A percentile compares a stretch with the other conserved stretches of the same genome.
Conservation (phyloP, 768 basidiomycete genomes). For the Rhodosporidiobolus sp. region DNA sequence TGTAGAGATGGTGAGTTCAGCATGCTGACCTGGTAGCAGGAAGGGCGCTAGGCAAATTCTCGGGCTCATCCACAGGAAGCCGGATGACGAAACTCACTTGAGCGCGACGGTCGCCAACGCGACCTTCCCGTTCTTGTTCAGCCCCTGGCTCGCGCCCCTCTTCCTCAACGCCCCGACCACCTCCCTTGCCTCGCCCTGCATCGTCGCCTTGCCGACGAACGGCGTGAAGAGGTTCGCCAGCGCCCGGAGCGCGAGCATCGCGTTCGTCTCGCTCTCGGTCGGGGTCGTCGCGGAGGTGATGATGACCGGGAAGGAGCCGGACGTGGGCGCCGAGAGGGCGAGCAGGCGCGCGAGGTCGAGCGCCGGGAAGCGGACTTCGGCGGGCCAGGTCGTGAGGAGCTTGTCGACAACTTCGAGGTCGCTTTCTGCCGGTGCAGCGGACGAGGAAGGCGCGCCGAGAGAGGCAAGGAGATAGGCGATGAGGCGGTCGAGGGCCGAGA, state of each 20-base stretch:
- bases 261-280: conserved; percentile 70
- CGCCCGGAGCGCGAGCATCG: conserved; percentile 71
- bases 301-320: conserved; percentile 56
- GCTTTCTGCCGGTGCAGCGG: conserved; percentile 6
- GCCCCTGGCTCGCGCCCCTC: conserved; percentile 56
- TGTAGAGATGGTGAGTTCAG: neutral
- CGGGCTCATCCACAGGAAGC: too few species aligned
- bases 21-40: too few species aligned
- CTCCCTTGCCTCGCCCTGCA: conserved; percentile 40
- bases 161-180: conserved; percentile 55
- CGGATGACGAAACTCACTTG: conserved; percentile 73
- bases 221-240: conserved; percentile 69
- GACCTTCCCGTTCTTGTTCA: conserved; percentile 69
- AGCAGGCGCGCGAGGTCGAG: conserved; percentile 58
- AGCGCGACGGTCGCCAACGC: conserved; percentile 77
- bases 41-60: too few species aligned
- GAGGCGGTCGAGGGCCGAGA: conserved; percentile 36
- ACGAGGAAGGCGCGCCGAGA: conserved; percentile 40
- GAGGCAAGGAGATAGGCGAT: conserved; percentile 34
- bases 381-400: conserved; percentile 34
- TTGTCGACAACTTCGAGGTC: conserved; percentile 30
- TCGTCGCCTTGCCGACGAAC: conserved; percentile 33
- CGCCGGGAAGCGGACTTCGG: conserved; percentile 25
- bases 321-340: conserved; percentile 60
- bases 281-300: conserved; percentile 46